Evolutionary conservation across 2,329 filamentous ascomycete genomes (phyloP), one percentile per base, ranked within the genome.

Genomic region (Colletotrichum aenigma): DNA sequence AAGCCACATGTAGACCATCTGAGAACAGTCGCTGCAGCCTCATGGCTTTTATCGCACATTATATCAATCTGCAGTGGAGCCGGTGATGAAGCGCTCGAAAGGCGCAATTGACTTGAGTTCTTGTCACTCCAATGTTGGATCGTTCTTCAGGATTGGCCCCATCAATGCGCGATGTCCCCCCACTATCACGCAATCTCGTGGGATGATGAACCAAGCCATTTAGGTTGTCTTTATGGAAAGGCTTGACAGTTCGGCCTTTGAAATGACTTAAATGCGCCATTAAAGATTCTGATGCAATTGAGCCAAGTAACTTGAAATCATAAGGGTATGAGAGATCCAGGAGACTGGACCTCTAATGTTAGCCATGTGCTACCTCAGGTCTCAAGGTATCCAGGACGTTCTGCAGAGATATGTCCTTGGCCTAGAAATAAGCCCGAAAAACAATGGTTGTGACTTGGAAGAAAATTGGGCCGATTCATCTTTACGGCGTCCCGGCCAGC

Each of bases 181-280:
- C 73, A 69, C 73, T 66, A 74, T 76, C 60, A 70, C 70, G 70
- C 74, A 66, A 76, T 70, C 24, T 36, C 21, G 30, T 28, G 52
- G 65, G 65, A 38, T 67, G 65, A 56, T 66, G 28, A 52, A 66
- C 64, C 64, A 24, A 52, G 38, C 36, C 16, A 3, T 66, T 28
- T n/a, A n/a, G 58, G 3, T 15, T 61, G 58, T n/a, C 4, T 2
- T 30, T 0, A 61, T 61, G 28, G 12, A 61, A 61, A 3, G 10
- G 12, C 2, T 58, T 24, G n/a, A 16, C 4, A 1, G 5, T 30
- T 18, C 26, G 18, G 18, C 28, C 26, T 61, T 61, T 34, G 15
- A 21, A 21, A n/a, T 58, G 28, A 16, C 58, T 58, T 58, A 0
- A 24, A 3, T 48, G 38, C 38, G 38, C 38, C 38, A n/a, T 48